Conservation (phyloP, 2,329 filamentous ascomycete species). For the Cytospora piceae region DNA sequence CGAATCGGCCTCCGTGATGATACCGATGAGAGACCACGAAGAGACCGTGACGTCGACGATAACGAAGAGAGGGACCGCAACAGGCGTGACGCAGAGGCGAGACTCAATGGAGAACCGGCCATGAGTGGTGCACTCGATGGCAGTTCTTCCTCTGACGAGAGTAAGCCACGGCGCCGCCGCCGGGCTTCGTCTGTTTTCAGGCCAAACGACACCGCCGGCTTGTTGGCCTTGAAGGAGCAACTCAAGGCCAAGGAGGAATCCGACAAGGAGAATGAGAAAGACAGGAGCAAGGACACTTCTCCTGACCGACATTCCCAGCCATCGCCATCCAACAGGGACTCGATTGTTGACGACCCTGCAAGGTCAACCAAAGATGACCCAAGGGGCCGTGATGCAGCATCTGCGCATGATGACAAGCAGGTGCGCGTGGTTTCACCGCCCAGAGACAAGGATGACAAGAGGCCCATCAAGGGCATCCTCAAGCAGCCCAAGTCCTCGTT, state of each 20-base stretch:
- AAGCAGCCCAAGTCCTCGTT: conserved; percentile 82
- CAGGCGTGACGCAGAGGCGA: conserved; percentile 45
- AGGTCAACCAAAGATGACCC: conserved; percentile 38
- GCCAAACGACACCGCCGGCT: conserved; percentile 55
- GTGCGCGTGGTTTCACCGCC: conserved; percentile 77
- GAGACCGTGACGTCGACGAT: conserved; percentile 33
- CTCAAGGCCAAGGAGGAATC: conserved; percentile 48
- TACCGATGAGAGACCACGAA: conserved; percentile 27
- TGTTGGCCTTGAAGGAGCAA: conserved; percentile 56
- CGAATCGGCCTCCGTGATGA: conserved; percentile 35
- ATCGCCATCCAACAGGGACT: conserved; percentile 14
- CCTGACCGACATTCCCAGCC: conserved; percentile 32
- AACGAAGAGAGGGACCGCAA: conserved; percentile 37
- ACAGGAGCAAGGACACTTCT: conserved; percentile 32
- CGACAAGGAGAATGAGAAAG: conserved; percentile 34
- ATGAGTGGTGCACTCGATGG: conserved; percentile 42
- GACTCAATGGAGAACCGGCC: conserved; percentile 42
- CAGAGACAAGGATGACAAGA: conserved; percentile 63
- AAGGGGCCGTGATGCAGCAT: conserved; percentile 48
- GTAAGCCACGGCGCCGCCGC: conserved; percentile 44
- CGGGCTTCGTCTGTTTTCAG: conserved; percentile 51
- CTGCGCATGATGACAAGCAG: conserved; percentile 48
- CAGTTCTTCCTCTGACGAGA: conserved; percentile 47
- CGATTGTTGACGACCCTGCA: conserved; percentile 6
- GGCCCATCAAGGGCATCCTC: conserved; percentile 80